phyloP scores from a whole-genome alignment of 306 rosid species.

The Lablab purpureus region DNA sequence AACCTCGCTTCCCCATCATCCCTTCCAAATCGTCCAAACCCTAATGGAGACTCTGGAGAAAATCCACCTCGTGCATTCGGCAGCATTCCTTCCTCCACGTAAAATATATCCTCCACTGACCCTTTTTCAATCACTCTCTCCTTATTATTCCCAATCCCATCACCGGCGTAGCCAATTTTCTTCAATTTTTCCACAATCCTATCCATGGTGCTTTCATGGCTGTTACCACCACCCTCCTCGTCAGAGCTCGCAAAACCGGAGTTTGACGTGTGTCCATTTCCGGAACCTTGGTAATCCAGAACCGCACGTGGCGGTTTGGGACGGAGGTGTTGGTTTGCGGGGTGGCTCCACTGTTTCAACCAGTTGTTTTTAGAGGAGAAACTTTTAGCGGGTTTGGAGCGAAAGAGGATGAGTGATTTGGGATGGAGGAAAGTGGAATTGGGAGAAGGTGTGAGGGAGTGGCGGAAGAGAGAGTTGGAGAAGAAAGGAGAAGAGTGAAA shows the following conservation, averaged over 20 bases:
- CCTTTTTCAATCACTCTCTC: slow-evolving; percentile 78
- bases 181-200: slow-evolving; percentile 85
- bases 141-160: slow-evolving; percentile 44
- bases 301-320: slow-evolving; percentile 64
- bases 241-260: slow-evolving; percentile 48
- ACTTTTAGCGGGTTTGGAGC: slow-evolving; percentile 26
- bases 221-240: slow-evolving; percentile 49
- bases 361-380: slow-evolving; percentile 57
- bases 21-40: slow-evolving; percentile 72
- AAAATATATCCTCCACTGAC: slow-evolving; percentile 88
- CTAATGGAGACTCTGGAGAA: slow-evolving; percentile 71
- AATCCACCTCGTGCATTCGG: slow-evolving; percentile 88
- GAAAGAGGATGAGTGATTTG: slow-evolving; percentile 44
- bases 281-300: slow-evolving; percentile 59
- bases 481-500: slow-evolving; percentile 64
- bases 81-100: slow-evolving; percentile 87
- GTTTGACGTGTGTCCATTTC: slow-evolving; percentile 54
- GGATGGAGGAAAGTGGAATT: slow-evolving; percentile 43
- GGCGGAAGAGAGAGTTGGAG: slow-evolving; percentile 34
- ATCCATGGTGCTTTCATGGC: slow-evolving; percentile 78
- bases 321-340: slow-evolving; percentile 48
- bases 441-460: slow-evolving; percentile 41
- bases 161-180: slow-evolving; percentile 79
- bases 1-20: slow-evolving; percentile 78
- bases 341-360: slow-evolving; percentile 73